Evolutionary conservation across 176 grass and related monocot species (phyloP), one percentile per base, ranked within the genome.

Genomic region (Avena insularis): DNA sequence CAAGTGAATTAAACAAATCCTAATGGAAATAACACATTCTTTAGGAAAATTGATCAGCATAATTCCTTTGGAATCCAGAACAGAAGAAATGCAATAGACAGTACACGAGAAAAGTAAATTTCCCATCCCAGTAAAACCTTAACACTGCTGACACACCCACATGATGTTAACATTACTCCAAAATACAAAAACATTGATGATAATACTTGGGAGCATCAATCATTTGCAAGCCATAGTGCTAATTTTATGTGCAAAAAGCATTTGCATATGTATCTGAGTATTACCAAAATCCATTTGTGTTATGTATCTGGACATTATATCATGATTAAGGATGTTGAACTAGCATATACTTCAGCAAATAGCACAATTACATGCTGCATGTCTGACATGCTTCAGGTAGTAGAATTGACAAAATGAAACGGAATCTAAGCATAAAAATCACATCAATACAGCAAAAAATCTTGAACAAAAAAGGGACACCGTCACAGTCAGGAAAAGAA

Each of bases 241-340:
- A 79, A 21, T 23, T 79, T 78, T 86, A 60, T 56, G 31, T 80
- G 15, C 70, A 81, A 86, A 21, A 70, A 59, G 15, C 16, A 16
- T 48, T 55, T 40, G 8, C 17, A 2, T 43, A 43, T 2, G 7
- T 12, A 45, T 77, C 45, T 31, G 9, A n/a, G 27, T 35, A 59
- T 15, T 55, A 43, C 48, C 15, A 59, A 20, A 58, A 47, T 59
- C 21, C 14, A 74, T 55, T 16, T 12, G 8, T 35, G 31, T 55
- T 10, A 60, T 43, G 20, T 19, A 74, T 20, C 25, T 77, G 49
- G 49, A 77, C 25, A 17, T 77, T 55, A 19, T 56, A 35, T 55
- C 81, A 83, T 83, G 51, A 83, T 47, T 9, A 45, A 47, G 8
- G 10, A 58, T 77, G 38, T 43, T 78, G 77, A 59, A 59, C 17